phyloP scores from a whole-genome alignment of 1,139 yeast species.

The Starmera stellimalicola region DNA sequence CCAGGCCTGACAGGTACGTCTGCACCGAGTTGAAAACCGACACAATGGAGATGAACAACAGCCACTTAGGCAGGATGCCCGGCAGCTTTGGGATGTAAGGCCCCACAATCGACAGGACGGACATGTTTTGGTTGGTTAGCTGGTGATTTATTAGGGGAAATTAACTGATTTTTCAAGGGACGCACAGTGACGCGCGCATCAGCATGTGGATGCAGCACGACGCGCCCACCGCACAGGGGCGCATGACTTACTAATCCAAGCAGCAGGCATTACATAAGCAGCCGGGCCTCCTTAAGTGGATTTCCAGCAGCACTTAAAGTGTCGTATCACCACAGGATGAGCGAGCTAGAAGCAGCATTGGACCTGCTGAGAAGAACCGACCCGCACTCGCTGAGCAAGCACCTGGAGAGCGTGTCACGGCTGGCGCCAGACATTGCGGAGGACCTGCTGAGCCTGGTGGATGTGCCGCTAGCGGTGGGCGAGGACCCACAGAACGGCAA shows the following conservation, averaged over 20 bases:
- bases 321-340: too few relatives aligned
- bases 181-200: too few relatives aligned
- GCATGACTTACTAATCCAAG: too few relatives aligned
- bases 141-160: background rate
- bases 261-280: too few relatives aligned
- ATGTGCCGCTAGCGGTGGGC: conserved; percentile 62
- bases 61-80: conserved; percentile 60
- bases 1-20: conserved; percentile 68
- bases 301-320: too few relatives aligned
- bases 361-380: conserved; percentile 81
- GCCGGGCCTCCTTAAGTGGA: too few relatives aligned
- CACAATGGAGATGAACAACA: conserved; percentile 71
- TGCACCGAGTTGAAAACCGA: conserved; percentile 86
- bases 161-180: background rate
- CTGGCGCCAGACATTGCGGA: conserved; percentile 79
- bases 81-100: conserved; percentile 31
- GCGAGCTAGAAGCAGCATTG: conserved; percentile 79
- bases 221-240: too few relatives aligned
- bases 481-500: conserved; percentile 55
- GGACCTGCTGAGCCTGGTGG: conserved; percentile 80
- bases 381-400: conserved; percentile 57
- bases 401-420: conserved; percentile 62
- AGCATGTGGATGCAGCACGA: too few relatives aligned
- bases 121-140: conserved; percentile 1
- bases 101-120: conserved; percentile 11